Evolutionary conservation across 2,329 filamentous ascomycete species (phyloP).

Genomic region (Ascochyta lentis): DNA sequence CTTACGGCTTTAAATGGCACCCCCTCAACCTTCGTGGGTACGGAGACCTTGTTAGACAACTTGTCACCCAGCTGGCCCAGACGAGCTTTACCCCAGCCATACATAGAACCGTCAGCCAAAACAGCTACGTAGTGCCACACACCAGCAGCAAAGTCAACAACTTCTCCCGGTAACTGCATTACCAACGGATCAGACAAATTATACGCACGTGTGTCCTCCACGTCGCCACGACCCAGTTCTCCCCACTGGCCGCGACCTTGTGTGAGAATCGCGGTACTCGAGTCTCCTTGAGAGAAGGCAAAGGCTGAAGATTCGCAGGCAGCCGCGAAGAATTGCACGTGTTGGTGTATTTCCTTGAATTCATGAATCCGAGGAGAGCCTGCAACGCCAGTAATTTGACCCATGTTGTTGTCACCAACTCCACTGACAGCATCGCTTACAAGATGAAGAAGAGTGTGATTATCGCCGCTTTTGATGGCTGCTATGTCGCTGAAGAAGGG

Average conservation of each 20-base stretch:
- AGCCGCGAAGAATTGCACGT: slow-evolving; percentile 24
- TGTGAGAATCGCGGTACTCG: slow-evolving; percentile 12
- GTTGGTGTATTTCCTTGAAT: not conserved
- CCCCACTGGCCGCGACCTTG: slow-evolving; percentile 35
- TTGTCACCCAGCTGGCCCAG: slow-evolving; percentile 78
- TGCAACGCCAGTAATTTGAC: slow-evolving; percentile 34
- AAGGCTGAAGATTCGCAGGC: slow-evolving; percentile 39
- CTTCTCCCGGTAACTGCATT: slow-evolving; percentile 5
- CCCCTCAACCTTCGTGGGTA: slow-evolving; percentile 40
- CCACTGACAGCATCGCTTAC: slow-evolving; percentile 66
- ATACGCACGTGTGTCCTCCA: not conserved
- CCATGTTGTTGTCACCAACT: slow-evolving; percentile 66
- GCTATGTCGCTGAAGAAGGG: slow-evolving; percentile 15
- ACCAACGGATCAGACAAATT: not conserved
- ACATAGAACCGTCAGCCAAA: slow-evolving; percentile 76
- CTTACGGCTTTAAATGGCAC: slow-evolving; percentile 67
- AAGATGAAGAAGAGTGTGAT: slow-evolving; percentile 82
- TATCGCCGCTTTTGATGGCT: slow-evolving; percentile 72
- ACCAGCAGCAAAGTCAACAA: slow-evolving; percentile 72
- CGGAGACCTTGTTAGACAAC: slow-evolving; percentile 52
- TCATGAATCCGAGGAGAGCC: not conserved
- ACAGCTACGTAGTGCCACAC: slow-evolving; percentile 81
- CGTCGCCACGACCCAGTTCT: slow-evolving; percentile 27
- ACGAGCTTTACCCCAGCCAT: slow-evolving; percentile 86
- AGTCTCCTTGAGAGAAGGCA: slow-evolving; percentile 1